Base-by-base conservation (phyloP, 345 rosid species). In the Ceriops tagal region DNA sequence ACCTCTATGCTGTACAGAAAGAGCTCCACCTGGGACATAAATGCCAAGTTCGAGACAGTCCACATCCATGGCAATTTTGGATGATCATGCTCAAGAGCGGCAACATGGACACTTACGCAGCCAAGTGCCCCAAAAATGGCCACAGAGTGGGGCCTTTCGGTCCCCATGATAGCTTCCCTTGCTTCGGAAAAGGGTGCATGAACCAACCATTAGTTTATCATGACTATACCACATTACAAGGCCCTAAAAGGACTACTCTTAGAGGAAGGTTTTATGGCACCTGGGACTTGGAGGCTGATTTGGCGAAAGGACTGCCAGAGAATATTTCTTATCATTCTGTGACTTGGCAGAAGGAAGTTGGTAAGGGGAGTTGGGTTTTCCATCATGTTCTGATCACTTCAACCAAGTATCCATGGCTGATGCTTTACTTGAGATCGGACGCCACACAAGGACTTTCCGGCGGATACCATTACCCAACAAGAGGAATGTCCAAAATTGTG, bases 1-100 rank as follows among this genome's bases (percentile, higher is more conserved):
- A 64, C 27, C 68, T 64, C 16, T 71, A 71, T 31, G 96, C 93
- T 5, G 92, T 77, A 20, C 76, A 86, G 65, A 88, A 92, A 78
- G 96, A 92, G 70, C 68, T 82, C 6, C 90, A 87, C 43, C 66
- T 92, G 53, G 98, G 96, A 21, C 80, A 89, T 21, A 71, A 84
- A 52, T 90, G 96, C 27, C 69, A 87, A 78, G 90, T 92, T 67
- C 46, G 78, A 46, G 91, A 87, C 76, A 27, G 66, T 18, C 86
- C 86, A 72, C 80, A 75, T 19, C 96, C 96, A 57, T 90, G 98
- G 96, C 91, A 91, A 35, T 92, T 88, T 75, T 92, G 98, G 98
- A 92, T 86, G 92, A 71, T 88, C 66, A 92, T 92, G 98, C 83
- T 92, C 63, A 92, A 92, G 68, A 92, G 87, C 75, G 98, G 98